Base-by-base conservation (phyloP, 106 monocot species). In the Gastrodia elata region DNA sequence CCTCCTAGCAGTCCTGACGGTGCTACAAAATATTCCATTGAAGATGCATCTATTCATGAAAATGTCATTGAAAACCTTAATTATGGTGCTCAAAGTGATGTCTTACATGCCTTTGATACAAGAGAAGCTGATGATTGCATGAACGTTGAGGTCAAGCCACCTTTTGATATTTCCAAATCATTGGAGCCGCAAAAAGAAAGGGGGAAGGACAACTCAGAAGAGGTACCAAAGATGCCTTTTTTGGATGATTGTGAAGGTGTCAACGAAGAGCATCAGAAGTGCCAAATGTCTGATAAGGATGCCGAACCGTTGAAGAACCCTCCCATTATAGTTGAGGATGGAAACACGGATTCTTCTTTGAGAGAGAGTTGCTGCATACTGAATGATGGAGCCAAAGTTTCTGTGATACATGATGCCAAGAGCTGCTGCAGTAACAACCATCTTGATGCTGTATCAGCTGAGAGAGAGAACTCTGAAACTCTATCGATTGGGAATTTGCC, bases 1-100 rank as follows among this genome's bases (percentile, higher is more conserved):
- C 94, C 94, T 70, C 87, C 94, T 71, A 80, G 75, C 42, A 91
- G 91, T 72, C 91, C 94, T 35, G 71, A 32, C 25, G 44, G 65
- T 58, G 30, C 28, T 73, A 38, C 26, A 42, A 56, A 78, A 43
- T 40, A 65, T 37, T 20, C 22, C 5, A 44, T 38, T 68, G 48
- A 69, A 68, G 78, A 85, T 67, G 72, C 67, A 55, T 22, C 68
- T 64, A 6, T 61, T 71, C 22, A 24, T 8, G 64, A 38, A 43
- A 65, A 65, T 24, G 69, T n/a, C 22, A 71, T 18, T 22, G 72
- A 80, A 26, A 32, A 68, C 38, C 39, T 33, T 39, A 20, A 35
- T 67, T 67, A 20, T 67, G 34, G 22, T 67, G 14, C 55, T 74
- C 48, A 43, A 38, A 78, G 70, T 59, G 26, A 68, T 49, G 71